Evolutionary conservation across 164 flowering plant genomes (phyloP), one percentile per base, ranked within the genome.

Genomic region (Nymphaea thermarum): DNA sequence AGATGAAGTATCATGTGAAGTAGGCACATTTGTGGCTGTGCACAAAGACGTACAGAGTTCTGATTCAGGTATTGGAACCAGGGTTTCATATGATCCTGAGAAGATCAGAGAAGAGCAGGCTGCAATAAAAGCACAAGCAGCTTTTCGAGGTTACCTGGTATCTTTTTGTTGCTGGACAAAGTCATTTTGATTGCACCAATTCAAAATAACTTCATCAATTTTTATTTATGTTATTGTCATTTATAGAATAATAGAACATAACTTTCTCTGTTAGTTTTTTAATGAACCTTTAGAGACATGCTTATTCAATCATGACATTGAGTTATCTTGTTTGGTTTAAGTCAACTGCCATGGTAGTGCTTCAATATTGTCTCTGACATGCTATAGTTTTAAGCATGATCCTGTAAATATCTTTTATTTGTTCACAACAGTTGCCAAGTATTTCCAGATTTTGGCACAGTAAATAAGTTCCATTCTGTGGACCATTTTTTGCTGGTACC

Each of bases 121-220:
- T 75, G 96, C 87, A 42, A 82, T 82, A 15, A 82, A 79, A 72
- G 91, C 79, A n/a, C 98, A 93, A 68, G 92, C 98, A 43, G 87
- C 89, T 17, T 89, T 87, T 78, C 81, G 98, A 75, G 96, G 98
- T 65, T 87, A 84, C 80, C 69, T 93, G 96, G 96, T 90, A 87
- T 75, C 6, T 55, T 60, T 60, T 69, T 72, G 1, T 43, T 62
- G 57, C 57, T 51, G 8, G 57, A 51, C 8, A 51, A 2, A 25
- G 1, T 51, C 57, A 51, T 51, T 51, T 51, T 25, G 36, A 25
- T 12, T 47, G 55, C 12, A 47, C 12, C 7, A 4, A 3, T 51
- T 51, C 8, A 51, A 8, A 8, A 3, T 2, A 8, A 10, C 14
- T 51, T 10, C 57, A 51, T 51, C 8, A 51, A 51, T 51, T 51